These are phyloP conservation scores for Onygena corvina DNA, from an alignment of 2,329 filamentous ascomycete species.

Conservation along the genomic window DNA sequence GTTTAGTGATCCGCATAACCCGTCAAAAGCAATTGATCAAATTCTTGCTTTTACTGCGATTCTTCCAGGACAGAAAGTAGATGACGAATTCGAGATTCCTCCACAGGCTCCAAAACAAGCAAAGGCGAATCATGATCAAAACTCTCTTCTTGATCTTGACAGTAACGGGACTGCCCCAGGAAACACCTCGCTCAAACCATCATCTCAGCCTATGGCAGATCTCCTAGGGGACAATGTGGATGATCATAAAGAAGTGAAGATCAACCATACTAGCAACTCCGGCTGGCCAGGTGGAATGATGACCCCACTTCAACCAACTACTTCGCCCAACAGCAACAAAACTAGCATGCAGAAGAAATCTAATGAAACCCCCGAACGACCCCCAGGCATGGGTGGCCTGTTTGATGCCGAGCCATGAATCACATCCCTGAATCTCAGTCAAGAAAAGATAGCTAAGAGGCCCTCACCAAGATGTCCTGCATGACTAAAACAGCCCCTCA, in stretches of 20 bases:
- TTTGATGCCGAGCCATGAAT: conserved; percentile 31
- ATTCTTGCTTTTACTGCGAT: conserved; percentile 80
- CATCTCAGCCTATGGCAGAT: conserved; percentile 11
- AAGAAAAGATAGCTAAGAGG: background rate
- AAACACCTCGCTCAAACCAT: background rate
- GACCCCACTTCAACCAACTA: conserved; percentile 16
- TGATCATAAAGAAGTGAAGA: conserved; percentile 2
- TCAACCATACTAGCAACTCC: background rate
- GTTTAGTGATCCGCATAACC: conserved; percentile 49
- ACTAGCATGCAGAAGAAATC: conserved; percentile 19
- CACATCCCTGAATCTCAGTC: background rate
- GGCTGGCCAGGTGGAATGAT: conserved; percentile 12
- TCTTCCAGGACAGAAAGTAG: conserved; percentile 57
- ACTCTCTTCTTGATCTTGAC: conserved; percentile 11
- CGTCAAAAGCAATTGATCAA: conserved; percentile 63
- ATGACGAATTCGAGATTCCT: conserved; percentile 46
- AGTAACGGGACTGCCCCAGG: conserved; percentile 7
- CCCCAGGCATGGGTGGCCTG: conserved; percentile 32
- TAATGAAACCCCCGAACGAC: conserved; percentile 29
- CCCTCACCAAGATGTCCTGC: background rate
- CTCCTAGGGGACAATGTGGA: conserved; percentile 14
- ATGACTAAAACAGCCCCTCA: background rate
- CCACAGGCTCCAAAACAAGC: conserved; percentile 26
- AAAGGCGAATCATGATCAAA: conserved; percentile 6
- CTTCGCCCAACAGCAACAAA: conserved; percentile 11